A percentile compares a stretch with the other conserved stretches of the same genome.
Evolutionary conservation across 495 filamentous ascomycete species (phyloP).

Genomic region (Neurospora tetrasperma): DNA sequence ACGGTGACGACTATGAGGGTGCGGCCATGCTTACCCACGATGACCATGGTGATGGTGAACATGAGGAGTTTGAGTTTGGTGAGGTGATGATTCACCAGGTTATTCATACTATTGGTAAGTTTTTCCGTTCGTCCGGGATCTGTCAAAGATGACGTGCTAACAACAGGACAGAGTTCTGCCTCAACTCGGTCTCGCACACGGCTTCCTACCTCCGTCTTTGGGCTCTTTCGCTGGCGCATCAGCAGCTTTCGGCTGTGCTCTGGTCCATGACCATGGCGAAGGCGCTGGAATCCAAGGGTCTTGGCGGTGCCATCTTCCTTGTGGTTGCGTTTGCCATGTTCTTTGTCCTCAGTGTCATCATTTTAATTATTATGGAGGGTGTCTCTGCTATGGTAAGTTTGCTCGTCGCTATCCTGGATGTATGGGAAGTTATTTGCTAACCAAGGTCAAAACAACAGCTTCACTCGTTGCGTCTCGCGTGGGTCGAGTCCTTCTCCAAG

Average conservation of each 20-base stretch:
- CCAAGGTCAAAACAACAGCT: conserved; percentile 29
- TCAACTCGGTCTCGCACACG: conserved; percentile 98
- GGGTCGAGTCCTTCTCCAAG: conserved; percentile 99
- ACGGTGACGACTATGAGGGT: conserved; percentile 65
- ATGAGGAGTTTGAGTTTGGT: conserved; percentile 93
- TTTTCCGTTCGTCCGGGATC: not conserved
- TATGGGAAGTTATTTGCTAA: not conserved
- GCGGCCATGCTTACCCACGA: conserved; percentile 84
- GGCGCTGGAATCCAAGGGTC: conserved; percentile 56
- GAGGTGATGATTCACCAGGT: conserved; percentile 98
- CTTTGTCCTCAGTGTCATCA: conserved; percentile 73
- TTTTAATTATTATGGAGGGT: conserved; percentile 52
- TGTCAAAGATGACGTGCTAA: not conserved
- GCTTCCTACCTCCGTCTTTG: conserved; percentile 98
- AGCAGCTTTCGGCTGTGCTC: conserved; percentile 90
- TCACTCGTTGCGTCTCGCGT: conserved; percentile 90
- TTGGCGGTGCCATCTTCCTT: conserved; percentile 64
- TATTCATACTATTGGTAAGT: conserved; percentile 91
- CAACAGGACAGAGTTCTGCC: conserved; percentile 68
- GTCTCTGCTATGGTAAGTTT: conserved; percentile 40
- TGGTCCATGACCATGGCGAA: conserved; percentile 89
- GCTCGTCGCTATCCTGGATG: not conserved
- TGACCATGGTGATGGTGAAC: conserved; percentile 58
- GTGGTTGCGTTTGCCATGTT: conserved; percentile 74
- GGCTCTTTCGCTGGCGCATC: conserved; percentile 94